Percentiles rank a stretch among this genome's conserved stretches.
Conservation (phyloP, 2,329 filamentous ascomycete genomes). For the Cryphonectria naterciae region DNA sequence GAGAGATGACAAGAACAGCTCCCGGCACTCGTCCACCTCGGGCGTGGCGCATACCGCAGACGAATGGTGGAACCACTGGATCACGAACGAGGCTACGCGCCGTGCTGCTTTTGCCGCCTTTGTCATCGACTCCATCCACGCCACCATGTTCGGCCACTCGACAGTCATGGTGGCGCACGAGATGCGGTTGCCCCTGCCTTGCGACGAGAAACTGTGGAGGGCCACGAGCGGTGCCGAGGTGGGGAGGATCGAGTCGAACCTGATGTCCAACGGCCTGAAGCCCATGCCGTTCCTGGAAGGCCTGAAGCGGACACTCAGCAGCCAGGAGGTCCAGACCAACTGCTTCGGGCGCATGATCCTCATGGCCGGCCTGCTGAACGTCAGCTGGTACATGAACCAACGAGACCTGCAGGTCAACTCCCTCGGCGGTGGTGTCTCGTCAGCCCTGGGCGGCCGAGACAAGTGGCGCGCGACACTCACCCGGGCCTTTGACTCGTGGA, state of each 20-base stretch:
- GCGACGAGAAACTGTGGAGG: conserved; percentile 90
- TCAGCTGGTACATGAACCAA: conserved; percentile 98
- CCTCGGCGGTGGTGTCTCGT: conserved; percentile 71
- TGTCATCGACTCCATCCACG: conserved; percentile 92
- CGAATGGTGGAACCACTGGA: conserved; percentile 96
- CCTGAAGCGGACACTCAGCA: conserved; percentile 84
- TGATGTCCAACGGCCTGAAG: conserved; percentile 81
- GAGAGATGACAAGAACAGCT: conserved; percentile 63
- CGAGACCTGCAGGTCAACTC: conserved; percentile 91
- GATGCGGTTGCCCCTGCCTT: conserved; percentile 87
- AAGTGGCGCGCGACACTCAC: conserved; percentile 89
- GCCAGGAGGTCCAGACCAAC: conserved; percentile 86
- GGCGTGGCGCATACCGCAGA: conserved; percentile 72
- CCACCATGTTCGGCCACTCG: conserved; percentile 97
- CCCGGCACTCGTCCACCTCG: conserved; percentile 64
- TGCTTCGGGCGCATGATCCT: conserved; percentile 90
- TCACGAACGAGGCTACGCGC: conserved; percentile 87
- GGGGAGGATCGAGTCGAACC: conserved; percentile 76
- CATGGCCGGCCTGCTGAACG: conserved; percentile 90
- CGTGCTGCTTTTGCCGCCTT: conserved; percentile 93
- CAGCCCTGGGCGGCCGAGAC: conserved; percentile 82
- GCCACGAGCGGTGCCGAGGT: conserved; percentile 88
- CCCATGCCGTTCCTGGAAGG: conserved; percentile 88
- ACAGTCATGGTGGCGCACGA: conserved; percentile 97
- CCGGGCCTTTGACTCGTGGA: conserved; percentile 92